These are phyloP conservation scores for Aquilaria sinensis DNA, from an alignment of 345 rosid species.

Conservation along the genomic window DNA sequence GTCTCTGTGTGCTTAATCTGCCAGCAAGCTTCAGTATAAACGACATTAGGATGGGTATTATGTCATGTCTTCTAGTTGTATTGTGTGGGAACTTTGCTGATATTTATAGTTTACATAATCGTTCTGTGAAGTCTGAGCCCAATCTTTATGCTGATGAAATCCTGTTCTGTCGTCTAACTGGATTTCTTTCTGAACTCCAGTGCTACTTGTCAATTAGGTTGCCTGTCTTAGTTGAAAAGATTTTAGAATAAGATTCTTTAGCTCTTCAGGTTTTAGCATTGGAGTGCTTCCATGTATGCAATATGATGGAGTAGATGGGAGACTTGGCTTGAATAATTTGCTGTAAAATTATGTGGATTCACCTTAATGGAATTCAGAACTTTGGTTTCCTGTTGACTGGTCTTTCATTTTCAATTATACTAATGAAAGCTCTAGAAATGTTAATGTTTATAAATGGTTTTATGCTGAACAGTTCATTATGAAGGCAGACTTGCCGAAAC, in stretches of 20 bases:
- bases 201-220: no score
- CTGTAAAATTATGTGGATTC: background rate
- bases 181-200: no score
- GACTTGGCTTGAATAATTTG: background rate
- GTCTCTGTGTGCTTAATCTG: no score
- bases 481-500: constrained; percentile 81
- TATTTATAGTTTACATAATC: background rate
- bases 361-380: background rate
- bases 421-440: background rate
- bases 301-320: background rate
- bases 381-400: background rate
- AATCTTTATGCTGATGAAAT: no score
- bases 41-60: no score
- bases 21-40: no score
- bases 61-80: no score
- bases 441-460: constrained; percentile 7
- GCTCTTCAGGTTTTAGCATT: no score
- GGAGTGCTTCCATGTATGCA: background rate
- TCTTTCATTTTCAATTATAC: background rate
- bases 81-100: background rate
- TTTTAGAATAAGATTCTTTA: no score
- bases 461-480: constrained; percentile 61
- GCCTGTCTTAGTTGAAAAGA: no score
- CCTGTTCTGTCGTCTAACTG: no score
- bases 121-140: background rate